These are phyloP conservation scores for Entrophospora sp. DNA, from an alignment of 192 early-diverging fungal species.

Conservation along the genomic window DNA sequence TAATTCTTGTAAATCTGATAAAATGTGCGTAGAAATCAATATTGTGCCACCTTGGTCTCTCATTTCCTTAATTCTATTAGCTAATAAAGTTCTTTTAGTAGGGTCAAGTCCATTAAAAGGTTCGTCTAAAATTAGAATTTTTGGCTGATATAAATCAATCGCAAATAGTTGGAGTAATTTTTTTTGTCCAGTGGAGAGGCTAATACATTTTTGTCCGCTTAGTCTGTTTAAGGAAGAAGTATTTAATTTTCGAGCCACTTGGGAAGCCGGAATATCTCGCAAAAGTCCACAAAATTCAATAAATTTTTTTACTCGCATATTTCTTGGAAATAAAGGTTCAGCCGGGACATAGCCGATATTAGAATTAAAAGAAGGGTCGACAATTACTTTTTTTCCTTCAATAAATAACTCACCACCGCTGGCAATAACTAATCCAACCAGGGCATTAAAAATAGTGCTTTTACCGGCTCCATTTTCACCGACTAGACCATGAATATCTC, in stretches of 20 bases:
- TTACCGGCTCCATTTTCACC: slow-evolving; percentile 67
- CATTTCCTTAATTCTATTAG: neutral
- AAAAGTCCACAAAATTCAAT: neutral
- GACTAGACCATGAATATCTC: neutral
- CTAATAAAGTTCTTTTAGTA: neutral
- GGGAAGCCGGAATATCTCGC: neutral
- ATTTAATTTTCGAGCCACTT: neutral
- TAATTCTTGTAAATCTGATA: slow-evolving; percentile 15
- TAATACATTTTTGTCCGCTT: neutral
- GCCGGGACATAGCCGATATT: neutral
- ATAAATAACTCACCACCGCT: neutral
- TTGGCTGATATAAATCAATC: neutral
- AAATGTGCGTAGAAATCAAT: slow-evolving; percentile 9
- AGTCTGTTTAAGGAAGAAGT: neutral
- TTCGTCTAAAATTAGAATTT: slow-evolving; percentile 4
- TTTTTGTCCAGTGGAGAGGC: neutral
- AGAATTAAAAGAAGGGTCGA: neutral
- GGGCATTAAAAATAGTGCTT: slow-evolving; percentile 31
- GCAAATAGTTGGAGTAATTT: neutral
- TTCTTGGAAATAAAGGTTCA: neutral
- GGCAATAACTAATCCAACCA: neutral
- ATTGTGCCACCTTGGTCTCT: neutral
- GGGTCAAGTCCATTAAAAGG: too few species aligned
- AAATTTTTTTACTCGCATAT: slow-evolving; percentile 3
- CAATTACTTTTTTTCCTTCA: neutral